These are phyloP conservation scores for Aspergillus nanangensis DNA, from an alignment of 495 filamentous ascomycete genomes.

Conservation along the genomic window DNA sequence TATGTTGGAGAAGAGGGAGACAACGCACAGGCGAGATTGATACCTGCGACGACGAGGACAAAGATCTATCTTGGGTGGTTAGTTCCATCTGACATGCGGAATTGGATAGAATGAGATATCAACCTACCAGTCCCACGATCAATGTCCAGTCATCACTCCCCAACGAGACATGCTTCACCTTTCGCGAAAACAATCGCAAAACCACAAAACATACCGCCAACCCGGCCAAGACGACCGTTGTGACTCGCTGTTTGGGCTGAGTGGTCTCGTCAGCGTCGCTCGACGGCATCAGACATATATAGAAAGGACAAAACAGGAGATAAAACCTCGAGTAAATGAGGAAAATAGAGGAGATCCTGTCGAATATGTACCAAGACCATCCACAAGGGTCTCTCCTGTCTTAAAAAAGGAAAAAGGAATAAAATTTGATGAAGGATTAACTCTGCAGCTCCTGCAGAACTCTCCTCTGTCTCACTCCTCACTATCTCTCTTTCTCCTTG, in stretches of 20 bases:
- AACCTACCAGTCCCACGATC: conserved; percentile 3
- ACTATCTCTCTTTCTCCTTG: too few species aligned
- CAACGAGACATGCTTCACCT: conserved; percentile 1
- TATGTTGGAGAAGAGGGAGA: background rate
- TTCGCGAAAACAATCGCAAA: conserved; percentile 1
- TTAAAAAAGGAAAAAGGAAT: too few species aligned
- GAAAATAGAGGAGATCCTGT: too few species aligned
- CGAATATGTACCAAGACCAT: too few species aligned
- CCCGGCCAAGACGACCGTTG: background rate
- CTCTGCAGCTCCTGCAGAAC: too few species aligned
- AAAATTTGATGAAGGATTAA: too few species aligned
- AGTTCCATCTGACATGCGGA: too few species aligned
- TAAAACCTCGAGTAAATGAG: background rate
- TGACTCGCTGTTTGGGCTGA: conserved; percentile 4
- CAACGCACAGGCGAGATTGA: conserved; percentile 4
- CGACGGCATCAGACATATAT: conserved; percentile 1
- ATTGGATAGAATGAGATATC: too few species aligned
- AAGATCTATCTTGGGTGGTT: too few species aligned
- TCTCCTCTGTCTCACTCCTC: background rate
- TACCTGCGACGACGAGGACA: background rate
- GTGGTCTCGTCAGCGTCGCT: background rate
- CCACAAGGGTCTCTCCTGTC: too few species aligned
- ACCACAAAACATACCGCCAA: conserved; percentile 2
- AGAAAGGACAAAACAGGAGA: background rate
- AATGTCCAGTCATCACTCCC: conserved; percentile 6